A percentile compares a stretch with the other conserved stretches of the same genome.
phyloP scores from a whole-genome alignment of 129 eudicot species.

The Lactuca sativa region DNA sequence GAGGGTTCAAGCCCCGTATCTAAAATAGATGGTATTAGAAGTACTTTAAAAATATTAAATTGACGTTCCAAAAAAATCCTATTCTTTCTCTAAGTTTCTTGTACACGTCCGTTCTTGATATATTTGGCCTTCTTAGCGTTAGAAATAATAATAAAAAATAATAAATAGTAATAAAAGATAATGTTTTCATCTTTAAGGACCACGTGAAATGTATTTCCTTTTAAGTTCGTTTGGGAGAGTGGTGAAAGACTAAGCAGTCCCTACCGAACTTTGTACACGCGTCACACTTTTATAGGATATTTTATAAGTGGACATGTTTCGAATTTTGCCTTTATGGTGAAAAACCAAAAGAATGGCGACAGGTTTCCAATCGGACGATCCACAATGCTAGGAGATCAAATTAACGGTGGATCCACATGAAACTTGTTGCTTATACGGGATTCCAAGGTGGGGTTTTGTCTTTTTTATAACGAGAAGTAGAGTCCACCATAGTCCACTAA shows the following conservation, averaged over 20 bases:
- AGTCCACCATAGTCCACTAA: conserved; percentile 9
- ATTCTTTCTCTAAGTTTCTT: too few relatives aligned
- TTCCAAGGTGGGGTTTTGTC: not conserved
- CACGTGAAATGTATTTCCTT: conserved; percentile 4
- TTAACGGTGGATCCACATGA: not conserved
- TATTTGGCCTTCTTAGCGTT: too few relatives aligned
- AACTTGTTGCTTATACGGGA: conserved; percentile 12
- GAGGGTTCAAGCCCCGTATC: too few relatives aligned
- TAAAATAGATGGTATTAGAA: too few relatives aligned
- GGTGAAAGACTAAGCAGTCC: not conserved
- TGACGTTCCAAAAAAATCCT: too few relatives aligned
- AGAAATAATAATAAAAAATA: too few relatives aligned
- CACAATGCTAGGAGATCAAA: not conserved
- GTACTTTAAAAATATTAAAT: too few relatives aligned
- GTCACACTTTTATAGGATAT: not conserved
- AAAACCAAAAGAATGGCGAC: not conserved
- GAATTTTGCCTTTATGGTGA: conserved; percentile 2
- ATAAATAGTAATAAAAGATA: too few relatives aligned
- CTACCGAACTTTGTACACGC: conserved; percentile 4
- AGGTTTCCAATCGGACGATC: conserved; percentile 16
- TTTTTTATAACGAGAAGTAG: not conserved
- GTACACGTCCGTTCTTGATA: too few relatives aligned
- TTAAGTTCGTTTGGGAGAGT: not conserved
- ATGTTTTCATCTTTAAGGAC: not conserved
- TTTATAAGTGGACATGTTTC: not conserved